A percentile compares a stretch with the other conserved stretches of the same genome.
Evolutionary conservation across 139 green algal genomes (phyloP).

Genomic region (Diplosphaera chodatii): DNA sequence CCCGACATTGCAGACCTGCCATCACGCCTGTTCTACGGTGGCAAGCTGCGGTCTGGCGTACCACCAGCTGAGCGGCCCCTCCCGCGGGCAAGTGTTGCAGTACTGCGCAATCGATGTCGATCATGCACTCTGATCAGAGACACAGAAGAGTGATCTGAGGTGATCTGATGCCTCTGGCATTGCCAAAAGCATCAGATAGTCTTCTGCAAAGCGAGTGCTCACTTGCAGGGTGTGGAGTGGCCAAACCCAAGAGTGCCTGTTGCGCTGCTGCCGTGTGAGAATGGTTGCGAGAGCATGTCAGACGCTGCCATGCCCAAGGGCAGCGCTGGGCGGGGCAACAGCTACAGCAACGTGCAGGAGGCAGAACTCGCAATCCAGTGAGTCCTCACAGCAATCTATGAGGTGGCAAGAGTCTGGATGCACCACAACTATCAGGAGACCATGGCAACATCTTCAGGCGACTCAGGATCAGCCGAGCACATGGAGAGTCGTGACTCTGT

Average conservation of each 20-base stretch:
- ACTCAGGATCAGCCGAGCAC: too few species aligned
- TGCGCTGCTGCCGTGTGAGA: slow-evolving; percentile 31
- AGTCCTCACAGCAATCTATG: background rate
- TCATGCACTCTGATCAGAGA: too few species aligned
- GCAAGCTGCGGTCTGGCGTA: slow-evolving; percentile 33
- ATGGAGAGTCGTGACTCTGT: too few species aligned
- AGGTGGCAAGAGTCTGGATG: too few species aligned
- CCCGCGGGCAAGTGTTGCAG: too few species aligned
- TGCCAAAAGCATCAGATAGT: too few species aligned
- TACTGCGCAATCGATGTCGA: too few species aligned
- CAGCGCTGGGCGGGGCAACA: slow-evolving; percentile 7
- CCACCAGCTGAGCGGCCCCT: slow-evolving; percentile 18
- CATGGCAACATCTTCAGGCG: too few species aligned
- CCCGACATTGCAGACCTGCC: slow-evolving; percentile 60
- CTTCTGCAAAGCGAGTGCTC: too few species aligned
- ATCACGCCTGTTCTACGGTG: slow-evolving; percentile 53
- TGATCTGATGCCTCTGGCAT: too few species aligned
- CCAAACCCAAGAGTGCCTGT: slow-evolving; percentile 35
- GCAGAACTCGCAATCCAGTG: slow-evolving; percentile 49
- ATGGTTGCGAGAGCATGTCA: slow-evolving; percentile 16
- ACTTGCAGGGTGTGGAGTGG: slow-evolving; percentile 38
- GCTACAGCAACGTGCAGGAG: slow-evolving; percentile 51
- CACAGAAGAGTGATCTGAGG: too few species aligned
- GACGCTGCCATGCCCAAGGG: background rate
- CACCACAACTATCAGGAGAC: too few species aligned